These are phyloP conservation scores for Pseudogymnoascus sp. DNA, from an alignment of 2,329 filamentous ascomycete species.

Conservation along the genomic window DNA sequence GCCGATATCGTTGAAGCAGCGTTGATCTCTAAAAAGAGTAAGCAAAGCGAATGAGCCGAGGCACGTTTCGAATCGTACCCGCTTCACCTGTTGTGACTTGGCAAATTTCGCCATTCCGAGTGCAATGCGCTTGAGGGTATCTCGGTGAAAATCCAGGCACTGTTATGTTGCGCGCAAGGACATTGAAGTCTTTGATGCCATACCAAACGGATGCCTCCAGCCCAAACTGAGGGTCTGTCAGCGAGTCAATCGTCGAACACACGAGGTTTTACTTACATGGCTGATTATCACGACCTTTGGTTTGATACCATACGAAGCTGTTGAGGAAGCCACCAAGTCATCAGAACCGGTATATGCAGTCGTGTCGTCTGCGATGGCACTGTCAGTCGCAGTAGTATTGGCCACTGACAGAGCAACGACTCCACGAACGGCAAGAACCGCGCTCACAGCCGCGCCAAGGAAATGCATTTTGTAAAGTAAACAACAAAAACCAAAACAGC, in stretches of 20 bases:
- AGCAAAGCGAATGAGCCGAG: not conserved
- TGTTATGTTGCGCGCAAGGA: slow-evolving; percentile 50
- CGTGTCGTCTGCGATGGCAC: not conserved
- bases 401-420: not conserved
- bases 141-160: slow-evolving; percentile 58
- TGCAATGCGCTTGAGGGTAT: slow-evolving; percentile 60
- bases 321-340: not conserved
- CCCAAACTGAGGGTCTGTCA: slow-evolving; percentile 41
- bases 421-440: not conserved
- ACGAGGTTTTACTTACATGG: slow-evolving; percentile 40
- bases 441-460: not conserved
- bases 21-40: slow-evolving; percentile 54
- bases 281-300: slow-evolving; percentile 58
- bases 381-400: not conserved
- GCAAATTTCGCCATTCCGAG: slow-evolving; percentile 52
- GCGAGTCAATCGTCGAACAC: not conserved
- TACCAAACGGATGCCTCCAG: slow-evolving; percentile 59
- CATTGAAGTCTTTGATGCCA: slow-evolving; percentile 38
- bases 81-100: slow-evolving; percentile 61
- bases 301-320: slow-evolving; percentile 29
- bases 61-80: not conserved
- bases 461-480: not conserved
- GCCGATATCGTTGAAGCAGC: slow-evolving; percentile 60
- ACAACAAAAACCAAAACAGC: not conserved
- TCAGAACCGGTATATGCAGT: not conserved